A percentile compares a stretch with the other conserved stretches of the same genome.
Conservation (phyloP, 2,329 filamentous ascomycete species). For the Xylariaceae sp. region DNA sequence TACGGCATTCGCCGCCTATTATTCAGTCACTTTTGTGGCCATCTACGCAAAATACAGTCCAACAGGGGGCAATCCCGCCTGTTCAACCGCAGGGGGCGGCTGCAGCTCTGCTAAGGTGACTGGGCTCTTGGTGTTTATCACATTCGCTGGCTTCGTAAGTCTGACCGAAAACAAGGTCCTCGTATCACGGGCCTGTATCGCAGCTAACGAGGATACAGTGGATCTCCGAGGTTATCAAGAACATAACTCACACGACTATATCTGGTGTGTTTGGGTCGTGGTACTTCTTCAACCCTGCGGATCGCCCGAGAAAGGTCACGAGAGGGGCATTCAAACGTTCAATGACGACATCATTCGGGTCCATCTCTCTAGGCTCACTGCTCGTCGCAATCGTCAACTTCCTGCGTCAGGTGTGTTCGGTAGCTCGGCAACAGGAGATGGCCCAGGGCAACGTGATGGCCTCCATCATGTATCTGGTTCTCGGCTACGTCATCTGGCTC, state of each 20-base stretch:
- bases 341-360: conserved; percentile 87
- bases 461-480: conserved; percentile 63
- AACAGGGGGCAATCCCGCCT: conserved; percentile 43
- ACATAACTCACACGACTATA: conserved; percentile 82
- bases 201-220: conserved; percentile 34
- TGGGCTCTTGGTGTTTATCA: conserved; percentile 78
- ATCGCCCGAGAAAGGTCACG: conserved; percentile 72
- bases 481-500: conserved; percentile 70
- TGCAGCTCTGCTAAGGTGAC: conserved; percentile 76
- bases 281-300: conserved; percentile 79
- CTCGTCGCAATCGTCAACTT: conserved; percentile 84
- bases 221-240: conserved; percentile 91
- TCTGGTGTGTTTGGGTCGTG: conserved; percentile 87
- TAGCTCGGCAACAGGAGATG: conserved; percentile 63
- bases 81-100: conserved; percentile 47
- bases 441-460: conserved; percentile 61
- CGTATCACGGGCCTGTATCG: too few species aligned
- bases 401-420: conserved; percentile 72
- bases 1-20: conserved; percentile 77
- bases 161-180: neutral
- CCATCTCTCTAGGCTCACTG: conserved; percentile 79
- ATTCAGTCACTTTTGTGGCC: conserved; percentile 76
- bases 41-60: conserved; percentile 83
- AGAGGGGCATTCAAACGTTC: conserved; percentile 76
- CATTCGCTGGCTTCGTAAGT: conserved; percentile 75